phyloP scores from a whole-genome alignment of 495 filamentous ascomycete species.

The Penicillium arizonense region DNA sequence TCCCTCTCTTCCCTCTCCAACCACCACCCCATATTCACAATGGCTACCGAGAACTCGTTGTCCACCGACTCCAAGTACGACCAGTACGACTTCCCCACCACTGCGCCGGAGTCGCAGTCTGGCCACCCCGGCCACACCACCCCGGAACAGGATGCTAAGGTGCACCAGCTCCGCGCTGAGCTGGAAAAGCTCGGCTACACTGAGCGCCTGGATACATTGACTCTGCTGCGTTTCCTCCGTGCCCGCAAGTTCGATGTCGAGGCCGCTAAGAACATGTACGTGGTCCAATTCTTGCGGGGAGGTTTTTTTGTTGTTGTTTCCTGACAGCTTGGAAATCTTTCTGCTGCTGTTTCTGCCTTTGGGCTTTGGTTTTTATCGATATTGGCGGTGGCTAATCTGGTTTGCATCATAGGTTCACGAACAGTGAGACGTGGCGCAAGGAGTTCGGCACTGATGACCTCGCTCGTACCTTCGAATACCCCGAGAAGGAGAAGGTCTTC shows the following conservation, averaged over 20 bases:
- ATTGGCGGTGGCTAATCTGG: slow-evolving; percentile 6
- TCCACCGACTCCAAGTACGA: slow-evolving; percentile 88
- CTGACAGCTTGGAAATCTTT: background rate
- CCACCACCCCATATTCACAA: slow-evolving; percentile 25
- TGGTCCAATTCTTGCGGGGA: slow-evolving; percentile 1
- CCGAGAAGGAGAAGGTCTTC: slow-evolving; percentile 83
- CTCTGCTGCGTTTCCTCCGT: slow-evolving; percentile 85
- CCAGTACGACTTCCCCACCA: slow-evolving; percentile 89
- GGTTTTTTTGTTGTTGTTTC: background rate
- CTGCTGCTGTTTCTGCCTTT: background rate
- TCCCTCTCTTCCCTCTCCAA: slow-evolving; percentile 10
- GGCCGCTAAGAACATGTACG: slow-evolving; percentile 79
- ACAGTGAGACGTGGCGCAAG: slow-evolving; percentile 88
- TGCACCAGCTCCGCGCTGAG: slow-evolving; percentile 76
- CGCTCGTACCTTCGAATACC: slow-evolving; percentile 77
- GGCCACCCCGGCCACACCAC: slow-evolving; percentile 92
- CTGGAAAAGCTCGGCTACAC: slow-evolving; percentile 83
- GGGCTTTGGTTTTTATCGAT: background rate
- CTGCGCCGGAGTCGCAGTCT: slow-evolving; percentile 59
- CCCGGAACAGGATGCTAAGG: slow-evolving; percentile 83
- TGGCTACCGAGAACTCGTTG: slow-evolving; percentile 43
- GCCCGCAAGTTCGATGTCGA: slow-evolving; percentile 93
- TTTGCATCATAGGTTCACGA: slow-evolving; percentile 69
- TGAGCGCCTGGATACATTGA: slow-evolving; percentile 86
- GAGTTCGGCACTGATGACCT: slow-evolving; percentile 85